Evolutionary conservation across 2,329 filamentous ascomycete genomes (phyloP), one percentile per base, ranked within the genome.

Genomic region (Fusarium newnesense): DNA sequence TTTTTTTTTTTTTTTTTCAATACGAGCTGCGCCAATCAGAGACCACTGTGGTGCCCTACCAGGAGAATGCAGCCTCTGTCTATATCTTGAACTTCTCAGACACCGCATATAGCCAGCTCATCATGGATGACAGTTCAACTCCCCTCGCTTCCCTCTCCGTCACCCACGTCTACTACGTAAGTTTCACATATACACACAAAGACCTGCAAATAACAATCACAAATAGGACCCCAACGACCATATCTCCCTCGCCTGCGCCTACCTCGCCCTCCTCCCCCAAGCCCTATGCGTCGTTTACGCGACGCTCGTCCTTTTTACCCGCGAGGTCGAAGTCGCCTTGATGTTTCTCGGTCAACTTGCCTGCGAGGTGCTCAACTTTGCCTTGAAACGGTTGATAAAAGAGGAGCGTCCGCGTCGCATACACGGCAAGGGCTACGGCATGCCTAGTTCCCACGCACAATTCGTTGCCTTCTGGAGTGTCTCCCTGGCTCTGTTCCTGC

Each of bases 341-440:
- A 95, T 97, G 90, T 97, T 98, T 81, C 90, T 89, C 30, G 97
- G 97, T 57, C 96, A 99, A 83, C 90, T 98, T 82, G 91, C 88
- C 57, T 98, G 96, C 85, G 97, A 99, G 82, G 95, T 89, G 34
- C 85, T 97, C 77, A 99, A 99, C 83, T 97, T 97, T 82, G 84
- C 87, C 7, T 86, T 99, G 54, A 99, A 99, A 86, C 90, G 96
- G 32, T 86, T 94, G 71, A 96, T 99, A 81, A 96, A 96, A 80
- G 94, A 98, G 82, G 94, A 97, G 82, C 89, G 96, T 56, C 96
- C 96, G 34, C 89, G 87, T 71, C 92, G 92, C 90, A 92, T 86
- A 87, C 91, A 95, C 79, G 95, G 94, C 63, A 97, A 97, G 82
- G 96, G 96, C 73, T 99, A 99, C 80, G 97, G 96, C 77, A 99